Evolutionary conservation across 2,329 filamentous ascomycete species (phyloP).

Genomic region (Calonectria hongkongensis): DNA sequence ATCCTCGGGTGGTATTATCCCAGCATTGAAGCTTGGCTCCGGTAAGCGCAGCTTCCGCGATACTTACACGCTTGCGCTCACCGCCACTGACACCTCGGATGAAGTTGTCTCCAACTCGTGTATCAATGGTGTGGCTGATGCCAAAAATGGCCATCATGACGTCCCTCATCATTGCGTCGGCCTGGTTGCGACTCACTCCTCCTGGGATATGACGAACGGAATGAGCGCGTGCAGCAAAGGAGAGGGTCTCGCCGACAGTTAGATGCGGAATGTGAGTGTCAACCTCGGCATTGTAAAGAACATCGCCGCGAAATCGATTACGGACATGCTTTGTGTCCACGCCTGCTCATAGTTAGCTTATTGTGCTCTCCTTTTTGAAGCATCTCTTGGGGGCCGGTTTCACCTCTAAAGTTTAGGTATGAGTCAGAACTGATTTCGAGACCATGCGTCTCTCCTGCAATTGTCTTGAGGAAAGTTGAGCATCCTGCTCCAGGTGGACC

Average conservation of each 20-base stretch:
- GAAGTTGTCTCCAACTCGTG: conserved; percentile 81
- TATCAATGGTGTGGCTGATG: conserved; percentile 83
- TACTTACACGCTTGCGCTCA: conserved; percentile 85
- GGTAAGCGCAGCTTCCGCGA: conserved; percentile 77
- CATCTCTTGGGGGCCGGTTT: background rate
- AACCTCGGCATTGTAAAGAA: conserved; percentile 79
- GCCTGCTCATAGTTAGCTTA: conserved; percentile 42
- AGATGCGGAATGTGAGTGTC: conserved; percentile 80
- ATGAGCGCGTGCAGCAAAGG: conserved; percentile 77
- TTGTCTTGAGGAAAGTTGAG: conserved; percentile 74
- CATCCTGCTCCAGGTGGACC: conserved; percentile 74
- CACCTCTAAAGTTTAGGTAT: conserved; percentile 72
- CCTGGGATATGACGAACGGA: conserved; percentile 74
- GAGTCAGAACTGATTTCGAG: conserved; percentile 50
- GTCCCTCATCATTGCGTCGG: conserved; percentile 60
- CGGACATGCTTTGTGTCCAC: conserved; percentile 60
- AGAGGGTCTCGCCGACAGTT: conserved; percentile 79
- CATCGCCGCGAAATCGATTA: conserved; percentile 69
- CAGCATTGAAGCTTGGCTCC: conserved; percentile 57
- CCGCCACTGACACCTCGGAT: conserved; percentile 85
- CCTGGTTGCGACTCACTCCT: conserved; percentile 39
- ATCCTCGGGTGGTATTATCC: conserved; percentile 57
- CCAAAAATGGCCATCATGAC: conserved; percentile 85
- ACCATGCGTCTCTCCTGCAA: conserved; percentile 71
- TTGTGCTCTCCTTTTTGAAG: background rate